Conservation (phyloP, 1,284 basidiomycete species). For the Naganishia albida region DNA sequence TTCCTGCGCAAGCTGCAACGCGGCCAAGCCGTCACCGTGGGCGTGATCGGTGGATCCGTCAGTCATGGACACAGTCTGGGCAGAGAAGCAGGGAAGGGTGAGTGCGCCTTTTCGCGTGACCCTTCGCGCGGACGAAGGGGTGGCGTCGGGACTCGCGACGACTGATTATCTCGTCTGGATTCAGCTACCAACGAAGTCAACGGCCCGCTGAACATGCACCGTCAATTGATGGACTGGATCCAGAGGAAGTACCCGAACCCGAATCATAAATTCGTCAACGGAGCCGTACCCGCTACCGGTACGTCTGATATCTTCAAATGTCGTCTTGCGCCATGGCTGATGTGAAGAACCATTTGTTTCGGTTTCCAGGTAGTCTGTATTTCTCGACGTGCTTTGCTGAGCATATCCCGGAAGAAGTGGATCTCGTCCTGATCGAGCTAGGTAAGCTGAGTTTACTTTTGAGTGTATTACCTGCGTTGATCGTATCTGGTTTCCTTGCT, state of each 20-base stretch:
- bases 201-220: conserved; percentile 40
- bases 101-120: no score
- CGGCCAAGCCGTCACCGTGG: conserved; percentile 19
- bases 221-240: conserved; percentile 45
- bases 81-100: not conserved
- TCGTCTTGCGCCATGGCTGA: not conserved
- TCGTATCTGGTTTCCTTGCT: not conserved
- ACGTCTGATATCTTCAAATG: not conserved
- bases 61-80: conserved; percentile 25
- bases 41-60: conserved; percentile 23
- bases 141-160: no score
- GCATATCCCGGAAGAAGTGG: conserved; percentile 47
- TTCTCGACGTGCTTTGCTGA: conserved; percentile 50
- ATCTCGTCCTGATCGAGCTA: conserved; percentile 47
- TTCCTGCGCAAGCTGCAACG: conserved; percentile 23
- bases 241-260: conserved; percentile 41
- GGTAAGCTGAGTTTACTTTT: conserved; percentile 30
- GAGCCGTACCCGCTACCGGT: conserved; percentile 44
- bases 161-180: no score
- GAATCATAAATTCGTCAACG: conserved; percentile 41
- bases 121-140: no score
- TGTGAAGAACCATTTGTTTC: not conserved
- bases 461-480: not conserved
- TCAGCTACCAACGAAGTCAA: conserved; percentile 1
- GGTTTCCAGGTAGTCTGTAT: conserved; percentile 12